Evolutionary conservation across 345 rosid species (phyloP).

Genomic region (Eucalyptus tenuipes): DNA sequence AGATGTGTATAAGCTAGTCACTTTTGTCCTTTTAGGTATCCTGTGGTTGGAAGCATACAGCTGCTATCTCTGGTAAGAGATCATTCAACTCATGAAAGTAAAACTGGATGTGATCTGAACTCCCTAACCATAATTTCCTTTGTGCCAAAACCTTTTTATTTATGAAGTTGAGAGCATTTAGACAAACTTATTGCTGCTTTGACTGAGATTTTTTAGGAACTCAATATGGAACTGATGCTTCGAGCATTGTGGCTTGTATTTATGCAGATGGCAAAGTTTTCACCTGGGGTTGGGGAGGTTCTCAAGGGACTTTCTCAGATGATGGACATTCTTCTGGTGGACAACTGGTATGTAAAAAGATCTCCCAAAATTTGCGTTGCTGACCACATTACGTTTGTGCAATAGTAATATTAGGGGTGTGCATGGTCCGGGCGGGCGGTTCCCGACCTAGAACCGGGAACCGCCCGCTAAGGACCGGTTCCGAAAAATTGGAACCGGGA

Average conservation of each 20-base stretch:
- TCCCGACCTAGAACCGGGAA: no score
- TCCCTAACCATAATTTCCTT: not conserved
- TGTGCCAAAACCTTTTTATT: not conserved
- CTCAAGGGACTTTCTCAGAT: slow-evolving; percentile 85
- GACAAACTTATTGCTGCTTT: not conserved
- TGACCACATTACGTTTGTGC: not conserved
- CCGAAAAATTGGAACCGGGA: no score
- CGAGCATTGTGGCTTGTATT: not conserved
- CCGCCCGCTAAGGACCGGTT: no score
- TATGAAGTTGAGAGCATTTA: not conserved
- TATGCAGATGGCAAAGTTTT: slow-evolving; percentile 55
- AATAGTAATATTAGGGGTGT: not conserved
- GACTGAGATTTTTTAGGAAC: not conserved
- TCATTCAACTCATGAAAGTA: not conserved
- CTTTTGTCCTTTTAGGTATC: slow-evolving; percentile 38
- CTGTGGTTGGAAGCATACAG: slow-evolving; percentile 99
- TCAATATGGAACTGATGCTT: not conserved
- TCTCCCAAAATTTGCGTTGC: not conserved
- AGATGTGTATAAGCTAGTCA: not conserved
- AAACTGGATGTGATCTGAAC: not conserved
- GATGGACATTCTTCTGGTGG: slow-evolving; percentile 92
- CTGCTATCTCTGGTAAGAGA: slow-evolving; percentile 73
- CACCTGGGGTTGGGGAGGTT: slow-evolving; percentile 99
- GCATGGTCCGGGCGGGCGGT: no score
- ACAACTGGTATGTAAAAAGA: slow-evolving; percentile 59